Evolutionary conservation across 352 stramenopile genomes (phyloP), one percentile per base, ranked within the genome.

Genomic region (Pythium myriotylum): DNA sequence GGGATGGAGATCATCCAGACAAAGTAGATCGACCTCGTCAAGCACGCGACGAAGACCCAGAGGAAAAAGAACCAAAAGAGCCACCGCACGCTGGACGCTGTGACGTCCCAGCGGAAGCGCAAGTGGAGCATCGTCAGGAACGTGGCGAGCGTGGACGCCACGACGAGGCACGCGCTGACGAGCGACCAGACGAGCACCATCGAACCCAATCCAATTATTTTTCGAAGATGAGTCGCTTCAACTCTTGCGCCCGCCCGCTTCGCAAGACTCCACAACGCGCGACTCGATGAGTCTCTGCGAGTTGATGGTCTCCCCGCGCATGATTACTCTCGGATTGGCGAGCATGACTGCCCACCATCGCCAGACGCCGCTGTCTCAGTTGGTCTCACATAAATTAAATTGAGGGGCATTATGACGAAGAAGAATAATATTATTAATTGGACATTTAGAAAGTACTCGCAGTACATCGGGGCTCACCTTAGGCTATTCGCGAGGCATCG

Each of bases 51-150:
- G 63, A 59, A 80, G 14, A 84, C 41, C 32, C 79, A 83, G 4
- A 83, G 22, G 59, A 88, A 86, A 40, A 88, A 88, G 59, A 70
- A 33, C 55, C 80, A 81, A 55, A 88, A 88, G 46, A 88, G 70
- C 76, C 76, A 88, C n/a, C 79, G 76, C 14, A 88, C 76, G 17
- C 73, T 81, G 32, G 47, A 69, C 2, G 46, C 62, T 16, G 59
- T 48, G 37, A 64, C 62, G 42, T 69, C 62, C 62, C 54, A 69
- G 13, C 54, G 62, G 24, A 27, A 50, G 23, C 62, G 62, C 29
- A 64, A 23, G 22, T 68, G 61, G 12, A 69, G 39, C 54, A 43
- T 69, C 32, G 54, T 69, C 27, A 59, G 32, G 23, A 43, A 59
- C 0, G 62, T 60, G 8, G 62, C 62, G 29, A 55, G 6, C 22